Evolutionary conservation across 495 filamentous ascomycete genomes (phyloP).

Genomic region (Aspergillus funiculosus): DNA sequence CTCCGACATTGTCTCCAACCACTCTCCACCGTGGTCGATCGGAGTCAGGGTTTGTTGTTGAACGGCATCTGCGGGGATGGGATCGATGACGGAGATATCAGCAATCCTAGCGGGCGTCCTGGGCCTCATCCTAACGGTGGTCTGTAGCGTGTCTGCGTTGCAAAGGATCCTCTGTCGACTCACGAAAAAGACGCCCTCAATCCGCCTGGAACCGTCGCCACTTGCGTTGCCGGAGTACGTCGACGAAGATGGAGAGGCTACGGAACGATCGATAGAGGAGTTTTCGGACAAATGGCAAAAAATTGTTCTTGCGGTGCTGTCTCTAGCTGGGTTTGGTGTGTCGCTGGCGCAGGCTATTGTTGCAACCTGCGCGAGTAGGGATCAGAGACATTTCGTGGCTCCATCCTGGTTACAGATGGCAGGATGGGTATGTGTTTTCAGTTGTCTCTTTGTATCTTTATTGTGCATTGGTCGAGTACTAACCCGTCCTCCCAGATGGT

Average conservation of each 20-base stretch:
- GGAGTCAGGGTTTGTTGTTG: too few species aligned
- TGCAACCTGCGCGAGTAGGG: not conserved
- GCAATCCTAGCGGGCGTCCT: constrained; percentile 19
- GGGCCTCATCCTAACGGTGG: constrained; percentile 23
- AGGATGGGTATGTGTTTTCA: constrained; percentile 38
- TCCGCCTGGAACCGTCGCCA: constrained; percentile 18
- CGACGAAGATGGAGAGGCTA: constrained; percentile 22
- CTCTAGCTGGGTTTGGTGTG: constrained; percentile 14
- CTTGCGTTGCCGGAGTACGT: constrained; percentile 19
- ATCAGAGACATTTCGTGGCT: constrained; percentile 8
- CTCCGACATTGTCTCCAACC: too few species aligned
- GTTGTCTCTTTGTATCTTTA: constrained; percentile 6
- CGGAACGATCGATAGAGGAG: constrained; percentile 8
- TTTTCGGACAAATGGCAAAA: constrained; percentile 19
- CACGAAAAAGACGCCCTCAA: not conserved
- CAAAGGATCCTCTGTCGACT: constrained; percentile 20
- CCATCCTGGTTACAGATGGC: constrained; percentile 32
- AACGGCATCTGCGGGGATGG: too few species aligned
- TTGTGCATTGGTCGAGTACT: too few species aligned
- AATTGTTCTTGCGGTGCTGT: constrained; percentile 12
- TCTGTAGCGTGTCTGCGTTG: constrained; percentile 23
- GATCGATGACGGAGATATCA: constrained; percentile 15
- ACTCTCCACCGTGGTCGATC: too few species aligned
- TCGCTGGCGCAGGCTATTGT: constrained; percentile 20
- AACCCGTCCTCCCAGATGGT: too few species aligned